Evolutionary conservation across 2,329 filamentous ascomycete species (phyloP).

Genomic region (Aspergillus tamarii): DNA sequence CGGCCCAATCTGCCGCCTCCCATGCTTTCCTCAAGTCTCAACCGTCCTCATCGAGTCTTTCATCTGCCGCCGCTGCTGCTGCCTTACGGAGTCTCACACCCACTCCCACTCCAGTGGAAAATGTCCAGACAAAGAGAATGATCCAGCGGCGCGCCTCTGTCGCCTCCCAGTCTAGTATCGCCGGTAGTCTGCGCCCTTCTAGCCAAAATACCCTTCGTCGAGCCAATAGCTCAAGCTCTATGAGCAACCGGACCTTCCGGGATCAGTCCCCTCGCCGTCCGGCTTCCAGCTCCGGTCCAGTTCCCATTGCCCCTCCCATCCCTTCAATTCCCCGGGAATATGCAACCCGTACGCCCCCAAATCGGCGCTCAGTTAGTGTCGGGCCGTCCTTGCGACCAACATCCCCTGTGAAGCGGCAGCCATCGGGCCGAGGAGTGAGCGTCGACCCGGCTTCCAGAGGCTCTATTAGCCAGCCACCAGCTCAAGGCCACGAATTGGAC

Average conservation of each 20-base stretch:
- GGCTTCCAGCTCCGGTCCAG: slow-evolving; percentile 48
- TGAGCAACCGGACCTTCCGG: slow-evolving; percentile 87
- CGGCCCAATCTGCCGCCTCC: slow-evolving; percentile 77
- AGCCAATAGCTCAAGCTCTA: slow-evolving; percentile 73
- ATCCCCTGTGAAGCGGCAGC: slow-evolving; percentile 46
- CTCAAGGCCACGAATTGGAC: slow-evolving; percentile 26
- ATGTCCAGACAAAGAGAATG: slow-evolving; percentile 87
- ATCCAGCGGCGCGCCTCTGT: slow-evolving; percentile 71
- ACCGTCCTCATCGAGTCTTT: slow-evolving; percentile 68
- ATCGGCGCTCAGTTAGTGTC: slow-evolving; percentile 54
- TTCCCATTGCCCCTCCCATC: slow-evolving; percentile 69
- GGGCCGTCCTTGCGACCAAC: slow-evolving; percentile 53
- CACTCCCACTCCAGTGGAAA: slow-evolving; percentile 76
- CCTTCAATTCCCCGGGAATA: slow-evolving; percentile 68
- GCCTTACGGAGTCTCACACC: slow-evolving; percentile 78
- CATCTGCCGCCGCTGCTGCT: slow-evolving; percentile 82
- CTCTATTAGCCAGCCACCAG: slow-evolving; percentile 14
- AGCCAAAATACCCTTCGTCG: slow-evolving; percentile 59
- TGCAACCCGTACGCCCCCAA: slow-evolving; percentile 32
- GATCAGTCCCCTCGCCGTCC: slow-evolving; percentile 65
- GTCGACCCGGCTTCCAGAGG: slow-evolving; percentile 38
- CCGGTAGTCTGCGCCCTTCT: slow-evolving; percentile 44
- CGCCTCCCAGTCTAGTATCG: slow-evolving; percentile 65
- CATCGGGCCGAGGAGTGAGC: slow-evolving; percentile 42
- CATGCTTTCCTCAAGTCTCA: slow-evolving; percentile 76